Evolutionary conservation across 129 eudicot species (phyloP).

Genomic region (Dittrichia graveolens): DNA sequence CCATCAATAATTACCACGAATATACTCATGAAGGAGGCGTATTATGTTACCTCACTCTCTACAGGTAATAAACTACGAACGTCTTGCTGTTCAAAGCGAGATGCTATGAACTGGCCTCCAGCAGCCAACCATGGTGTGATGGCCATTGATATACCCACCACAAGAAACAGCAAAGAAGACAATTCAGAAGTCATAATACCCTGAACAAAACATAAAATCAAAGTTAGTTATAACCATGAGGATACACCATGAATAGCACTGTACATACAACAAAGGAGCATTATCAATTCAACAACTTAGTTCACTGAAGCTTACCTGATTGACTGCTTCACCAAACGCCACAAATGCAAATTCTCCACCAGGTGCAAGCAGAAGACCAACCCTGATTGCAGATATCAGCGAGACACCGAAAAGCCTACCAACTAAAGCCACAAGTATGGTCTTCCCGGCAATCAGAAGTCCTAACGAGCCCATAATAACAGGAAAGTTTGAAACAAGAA

Average conservation of each 20-base stretch:
- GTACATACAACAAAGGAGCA: slow-evolving; percentile 6
- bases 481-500: slow-evolving; percentile 88
- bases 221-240: neutral
- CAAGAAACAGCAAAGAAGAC: slow-evolving; percentile 96
- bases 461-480: slow-evolving; percentile 78
- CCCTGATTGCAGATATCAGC: slow-evolving; percentile 82
- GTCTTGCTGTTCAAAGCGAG: slow-evolving; percentile 95
- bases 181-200: slow-evolving; percentile 93
- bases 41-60: slow-evolving; percentile 79
- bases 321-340: slow-evolving; percentile 99
- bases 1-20: neutral
- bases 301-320: slow-evolving; percentile 61
- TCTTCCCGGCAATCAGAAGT: slow-evolving; percentile 81
- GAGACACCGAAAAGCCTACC: slow-evolving; percentile 92
- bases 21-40: neutral
- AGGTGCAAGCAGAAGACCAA: slow-evolving; percentile 98
- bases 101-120: slow-evolving; percentile 95
- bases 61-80: slow-evolving; percentile 92
- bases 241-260: neutral
- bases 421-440: slow-evolving; percentile 71
- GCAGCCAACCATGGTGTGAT: slow-evolving; percentile 98
- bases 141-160: slow-evolving; percentile 99
- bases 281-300: neutral
- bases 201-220: slow-evolving; percentile 45
- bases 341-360: slow-evolving; percentile 99